Evolutionary conservation across 306 rosid genomes (phyloP).

Genomic region (Acacia confusa): DNA sequence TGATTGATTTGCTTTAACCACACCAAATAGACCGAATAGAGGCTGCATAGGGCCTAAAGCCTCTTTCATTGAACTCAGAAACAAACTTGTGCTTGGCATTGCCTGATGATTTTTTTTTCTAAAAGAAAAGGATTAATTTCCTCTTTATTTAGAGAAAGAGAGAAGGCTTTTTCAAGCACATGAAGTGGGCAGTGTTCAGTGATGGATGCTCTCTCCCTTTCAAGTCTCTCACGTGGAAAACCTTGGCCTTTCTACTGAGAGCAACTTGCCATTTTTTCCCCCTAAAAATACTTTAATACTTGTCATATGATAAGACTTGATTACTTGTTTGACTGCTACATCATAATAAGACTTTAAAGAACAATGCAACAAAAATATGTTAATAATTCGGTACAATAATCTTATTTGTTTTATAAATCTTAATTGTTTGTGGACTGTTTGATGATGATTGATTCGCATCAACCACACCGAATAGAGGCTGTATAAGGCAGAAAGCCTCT

Average conservation of each 20-base stretch:
- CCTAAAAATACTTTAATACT: too few species aligned
- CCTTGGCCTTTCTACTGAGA: too few species aligned
- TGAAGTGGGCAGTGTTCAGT: background rate
- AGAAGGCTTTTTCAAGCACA: background rate
- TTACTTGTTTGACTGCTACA: background rate
- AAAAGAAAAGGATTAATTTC: background rate
- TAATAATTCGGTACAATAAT: too few species aligned
- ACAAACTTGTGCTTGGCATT: background rate
- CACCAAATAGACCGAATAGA: background rate
- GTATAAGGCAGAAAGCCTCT: too few species aligned
- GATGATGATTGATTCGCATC: too few species aligned
- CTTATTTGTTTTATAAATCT: too few species aligned
- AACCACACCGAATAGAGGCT: too few species aligned
- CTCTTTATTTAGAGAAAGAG: background rate
- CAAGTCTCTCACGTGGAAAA: background rate
- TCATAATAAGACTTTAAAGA: background rate
- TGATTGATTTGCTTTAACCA: conserved; percentile 48
- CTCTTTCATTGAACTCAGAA: background rate
- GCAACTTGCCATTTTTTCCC: too few species aligned
- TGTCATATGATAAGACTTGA: too few species aligned
- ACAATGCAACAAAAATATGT: too few species aligned
- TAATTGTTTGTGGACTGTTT: too few species aligned
- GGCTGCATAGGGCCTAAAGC: background rate
- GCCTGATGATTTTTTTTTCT: background rate
- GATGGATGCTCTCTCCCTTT: conserved; percentile 36